Conservation (phyloP, 495 filamentous ascomycete genomes). For the Talaromyces wortmannii region DNA sequence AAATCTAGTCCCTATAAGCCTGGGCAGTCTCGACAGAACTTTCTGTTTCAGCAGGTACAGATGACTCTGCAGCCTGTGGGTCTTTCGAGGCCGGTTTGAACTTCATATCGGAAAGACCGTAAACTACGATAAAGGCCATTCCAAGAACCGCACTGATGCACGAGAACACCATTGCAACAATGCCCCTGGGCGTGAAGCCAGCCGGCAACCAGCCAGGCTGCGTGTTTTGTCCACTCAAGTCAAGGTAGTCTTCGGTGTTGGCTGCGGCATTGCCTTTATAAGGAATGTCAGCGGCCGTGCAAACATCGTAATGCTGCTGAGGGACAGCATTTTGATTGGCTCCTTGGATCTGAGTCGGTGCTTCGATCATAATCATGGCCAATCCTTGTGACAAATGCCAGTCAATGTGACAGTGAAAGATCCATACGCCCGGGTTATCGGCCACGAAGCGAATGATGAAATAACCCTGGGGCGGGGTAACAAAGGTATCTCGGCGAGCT, state of each 20-base stretch:
- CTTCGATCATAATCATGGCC: conserved; percentile 40
- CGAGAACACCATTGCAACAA: conserved; percentile 67
- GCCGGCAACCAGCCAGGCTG: conserved; percentile 51
- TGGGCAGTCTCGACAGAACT: background rate
- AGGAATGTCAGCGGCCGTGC: conserved; percentile 37
- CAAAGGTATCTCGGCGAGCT: conserved; percentile 49
- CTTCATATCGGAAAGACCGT: conserved; percentile 38
- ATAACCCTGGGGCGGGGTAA: conserved; percentile 46
- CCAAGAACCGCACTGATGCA: conserved; percentile 59
- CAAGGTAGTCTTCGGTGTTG: conserved; percentile 51
- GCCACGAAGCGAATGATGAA: conserved; percentile 63
- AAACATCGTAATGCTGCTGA: conserved; percentile 52
- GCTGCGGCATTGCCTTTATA: conserved; percentile 65
- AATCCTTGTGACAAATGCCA: conserved; percentile 51
- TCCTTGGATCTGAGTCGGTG: conserved; percentile 21
- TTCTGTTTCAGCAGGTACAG: background rate
- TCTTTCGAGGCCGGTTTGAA: background rate
- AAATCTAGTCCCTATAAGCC: background rate
- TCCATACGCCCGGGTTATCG: conserved; percentile 57
- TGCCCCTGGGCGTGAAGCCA: conserved; percentile 68
- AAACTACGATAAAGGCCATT: conserved; percentile 59
- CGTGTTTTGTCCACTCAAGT: conserved; percentile 55
- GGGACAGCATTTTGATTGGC: conserved; percentile 43
- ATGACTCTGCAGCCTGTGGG: background rate
- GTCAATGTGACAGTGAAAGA: conserved; percentile 61